A percentile compares a stretch with the other conserved stretches of the same genome.
phyloP scores from a whole-genome alignment of 768 basidiomycete genomes.

The Leucosporidium yakuticum region DNA sequence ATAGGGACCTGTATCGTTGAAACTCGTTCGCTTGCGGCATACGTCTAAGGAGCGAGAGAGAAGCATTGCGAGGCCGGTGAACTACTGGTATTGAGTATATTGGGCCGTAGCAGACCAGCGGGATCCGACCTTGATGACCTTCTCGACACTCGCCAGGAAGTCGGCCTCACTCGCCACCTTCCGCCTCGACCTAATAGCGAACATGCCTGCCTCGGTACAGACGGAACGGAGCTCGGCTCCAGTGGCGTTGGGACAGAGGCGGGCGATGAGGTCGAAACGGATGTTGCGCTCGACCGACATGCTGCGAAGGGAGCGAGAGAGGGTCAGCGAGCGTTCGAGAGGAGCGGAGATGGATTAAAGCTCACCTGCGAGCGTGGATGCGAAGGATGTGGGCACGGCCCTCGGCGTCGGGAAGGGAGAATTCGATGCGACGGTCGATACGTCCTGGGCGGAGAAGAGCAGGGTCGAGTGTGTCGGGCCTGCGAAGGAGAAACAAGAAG shows the following conservation, averaged over 20 bases:
- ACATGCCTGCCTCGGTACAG: slow-evolving; percentile 99
- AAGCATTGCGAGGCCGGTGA: too few relatives aligned
- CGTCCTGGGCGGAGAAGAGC: slow-evolving; percentile 92
- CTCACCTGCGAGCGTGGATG: slow-evolving; percentile 83
- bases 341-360: slow-evolving; percentile 6
- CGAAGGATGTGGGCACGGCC: slow-evolving; percentile 93
- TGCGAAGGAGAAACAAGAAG: slow-evolving; percentile 40
- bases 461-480: slow-evolving; percentile 96
- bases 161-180: slow-evolving; percentile 97
- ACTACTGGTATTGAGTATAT: slow-evolving; percentile 8
- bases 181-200: slow-evolving; percentile 90
- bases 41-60: too few relatives aligned
- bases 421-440: slow-evolving; percentile 94
- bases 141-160: slow-evolving; percentile 96
- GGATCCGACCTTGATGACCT: slow-evolving; percentile 79
- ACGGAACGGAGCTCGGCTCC: slow-evolving; percentile 97
- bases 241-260: slow-evolving; percentile 94
- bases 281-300: slow-evolving; percentile 98
- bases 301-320: slow-evolving; percentile 10
- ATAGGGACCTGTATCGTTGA: too few relatives aligned
- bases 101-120: slow-evolving; percentile 92
- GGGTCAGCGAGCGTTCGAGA: neutral
- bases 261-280: slow-evolving; percentile 92
- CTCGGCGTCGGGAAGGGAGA: slow-evolving; percentile 87
- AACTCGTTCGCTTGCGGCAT: too few relatives aligned